phyloP scores from a whole-genome alignment of 1,284 basidiomycete species.

The Ceratobasidium theobromae region DNA sequence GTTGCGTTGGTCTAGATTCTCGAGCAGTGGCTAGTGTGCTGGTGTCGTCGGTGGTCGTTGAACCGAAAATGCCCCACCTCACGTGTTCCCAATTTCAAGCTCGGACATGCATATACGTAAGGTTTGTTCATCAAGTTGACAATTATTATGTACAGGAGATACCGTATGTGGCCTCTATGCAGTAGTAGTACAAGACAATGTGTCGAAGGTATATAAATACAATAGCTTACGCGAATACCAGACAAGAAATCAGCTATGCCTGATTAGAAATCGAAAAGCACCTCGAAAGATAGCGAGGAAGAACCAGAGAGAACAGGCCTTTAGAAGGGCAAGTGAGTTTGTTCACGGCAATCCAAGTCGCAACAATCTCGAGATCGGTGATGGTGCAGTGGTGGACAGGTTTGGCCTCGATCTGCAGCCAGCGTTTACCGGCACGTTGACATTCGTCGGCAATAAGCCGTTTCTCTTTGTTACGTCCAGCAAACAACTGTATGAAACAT shows the following conservation, averaged over 20 bases:
- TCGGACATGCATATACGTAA: neutral
- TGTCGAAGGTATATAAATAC: neutral
- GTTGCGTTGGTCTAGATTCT: too few relatives aligned
- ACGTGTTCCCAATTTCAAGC: neutral
- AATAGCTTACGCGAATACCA: slow-evolving; percentile 11
- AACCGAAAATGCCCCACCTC: neutral
- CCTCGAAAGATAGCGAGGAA: slow-evolving; percentile 21
- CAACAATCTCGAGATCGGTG: slow-evolving; percentile 24
- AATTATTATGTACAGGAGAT: neutral
- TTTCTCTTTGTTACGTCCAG: slow-evolving; percentile 24
- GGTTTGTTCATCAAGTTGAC: too few relatives aligned
- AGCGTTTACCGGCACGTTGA: slow-evolving; percentile 28
- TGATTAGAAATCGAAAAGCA: slow-evolving; percentile 21
- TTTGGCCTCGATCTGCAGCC: slow-evolving; percentile 27
- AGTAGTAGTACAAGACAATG: neutral
- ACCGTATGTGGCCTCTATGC: neutral
- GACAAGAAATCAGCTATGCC: neutral
- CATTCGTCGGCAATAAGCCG: slow-evolving; percentile 31
- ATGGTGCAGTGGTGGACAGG: slow-evolving; percentile 27
- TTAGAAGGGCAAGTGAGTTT: neutral
- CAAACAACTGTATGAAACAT: neutral
- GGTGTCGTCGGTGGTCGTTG: neutral
- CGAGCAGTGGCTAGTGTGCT: too few relatives aligned
- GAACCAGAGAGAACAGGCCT: neutral
- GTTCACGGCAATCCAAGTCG: slow-evolving; percentile 28